phyloP scores from a whole-genome alignment of 768 basidiomycete genomes.

The Trametes maxima region DNA sequence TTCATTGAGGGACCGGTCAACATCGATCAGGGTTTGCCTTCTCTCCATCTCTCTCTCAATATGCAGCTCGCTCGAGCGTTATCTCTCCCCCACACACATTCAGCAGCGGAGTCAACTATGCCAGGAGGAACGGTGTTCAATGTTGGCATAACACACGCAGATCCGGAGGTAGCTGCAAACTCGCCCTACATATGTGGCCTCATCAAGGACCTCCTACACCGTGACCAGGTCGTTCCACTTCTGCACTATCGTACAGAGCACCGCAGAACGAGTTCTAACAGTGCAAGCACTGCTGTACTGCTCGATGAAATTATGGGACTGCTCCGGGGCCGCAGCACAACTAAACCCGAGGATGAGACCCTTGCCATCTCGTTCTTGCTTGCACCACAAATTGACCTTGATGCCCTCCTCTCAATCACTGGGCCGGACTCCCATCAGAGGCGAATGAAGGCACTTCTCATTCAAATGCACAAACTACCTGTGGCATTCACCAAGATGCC shows the following conservation, averaged over 20 bases:
- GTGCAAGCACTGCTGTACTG: background rate
- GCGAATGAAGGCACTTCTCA: constrained; percentile 7
- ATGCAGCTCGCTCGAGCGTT: too few relatives aligned
- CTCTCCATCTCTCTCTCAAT: too few relatives aligned
- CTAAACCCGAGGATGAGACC: too few relatives aligned
- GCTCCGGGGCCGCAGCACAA: constrained; percentile 4
- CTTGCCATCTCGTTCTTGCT: constrained; percentile 12
- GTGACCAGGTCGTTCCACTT: background rate
- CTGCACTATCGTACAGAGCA: background rate
- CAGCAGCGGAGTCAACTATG: too few relatives aligned
- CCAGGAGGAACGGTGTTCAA: too few relatives aligned
- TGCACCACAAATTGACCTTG: background rate
- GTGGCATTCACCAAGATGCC: too few relatives aligned
- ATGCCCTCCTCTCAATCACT: background rate
- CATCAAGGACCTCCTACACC: background rate
- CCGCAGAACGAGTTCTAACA: background rate
- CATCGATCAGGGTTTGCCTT: too few relatives aligned
- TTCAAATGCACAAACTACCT: too few relatives aligned
- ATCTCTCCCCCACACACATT: too few relatives aligned
- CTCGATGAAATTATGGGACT: constrained; percentile 5
- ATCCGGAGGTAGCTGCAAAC: background rate
- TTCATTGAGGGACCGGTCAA: constrained; percentile 9
- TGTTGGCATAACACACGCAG: background rate
- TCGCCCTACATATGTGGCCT: background rate
- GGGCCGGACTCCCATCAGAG: constrained; percentile 2